Evolutionary conservation across 129 eudicot genomes (phyloP).

Genomic region (Artemisia tridentata): DNA sequence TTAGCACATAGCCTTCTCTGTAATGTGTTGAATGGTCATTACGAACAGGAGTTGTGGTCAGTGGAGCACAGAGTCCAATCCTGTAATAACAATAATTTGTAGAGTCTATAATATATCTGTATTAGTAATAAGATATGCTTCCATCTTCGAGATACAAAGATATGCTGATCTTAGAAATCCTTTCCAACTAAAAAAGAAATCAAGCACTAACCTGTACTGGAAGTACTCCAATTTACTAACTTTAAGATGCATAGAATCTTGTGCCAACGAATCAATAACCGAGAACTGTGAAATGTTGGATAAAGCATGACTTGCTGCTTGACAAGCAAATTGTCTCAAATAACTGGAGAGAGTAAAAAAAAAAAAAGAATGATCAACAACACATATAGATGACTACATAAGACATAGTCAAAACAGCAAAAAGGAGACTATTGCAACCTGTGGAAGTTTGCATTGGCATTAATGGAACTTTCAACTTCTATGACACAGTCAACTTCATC

Average conservation of each 20-base stretch:
- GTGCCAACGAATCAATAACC: conserved; percentile 31
- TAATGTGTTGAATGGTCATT: conserved; percentile 32
- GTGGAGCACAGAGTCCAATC: conserved; percentile 71
- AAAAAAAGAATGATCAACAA: conserved; percentile 3
- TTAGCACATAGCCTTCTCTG: conserved; percentile 80
- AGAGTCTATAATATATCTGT: conserved; percentile 9
- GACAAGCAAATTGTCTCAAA: conserved; percentile 57
- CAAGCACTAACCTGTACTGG: conserved; percentile 56
- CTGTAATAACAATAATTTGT: conserved; percentile 41
- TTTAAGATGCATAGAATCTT: conserved; percentile 28
- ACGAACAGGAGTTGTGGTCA: conserved; percentile 57
- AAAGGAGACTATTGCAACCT: conserved; percentile 34
- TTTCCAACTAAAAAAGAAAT: not conserved
- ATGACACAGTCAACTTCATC: conserved; percentile 73
- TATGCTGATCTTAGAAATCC: not conserved
- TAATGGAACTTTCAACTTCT: conserved; percentile 87
- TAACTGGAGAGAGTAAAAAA: conserved; percentile 35
- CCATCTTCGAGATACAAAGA: too few relatives aligned
- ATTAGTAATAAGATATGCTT: too few relatives aligned
- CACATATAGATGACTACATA: conserved; percentile 2
- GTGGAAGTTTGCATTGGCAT: conserved; percentile 73
- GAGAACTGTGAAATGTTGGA: conserved; percentile 48
- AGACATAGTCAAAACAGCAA: conserved; percentile 9
- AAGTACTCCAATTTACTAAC: conserved; percentile 61
- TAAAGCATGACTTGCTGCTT: conserved; percentile 65